These are phyloP conservation scores for Lathyrus tuberosus DNA, from an alignment of 306 rosid genomes.

Conservation along the genomic window DNA sequence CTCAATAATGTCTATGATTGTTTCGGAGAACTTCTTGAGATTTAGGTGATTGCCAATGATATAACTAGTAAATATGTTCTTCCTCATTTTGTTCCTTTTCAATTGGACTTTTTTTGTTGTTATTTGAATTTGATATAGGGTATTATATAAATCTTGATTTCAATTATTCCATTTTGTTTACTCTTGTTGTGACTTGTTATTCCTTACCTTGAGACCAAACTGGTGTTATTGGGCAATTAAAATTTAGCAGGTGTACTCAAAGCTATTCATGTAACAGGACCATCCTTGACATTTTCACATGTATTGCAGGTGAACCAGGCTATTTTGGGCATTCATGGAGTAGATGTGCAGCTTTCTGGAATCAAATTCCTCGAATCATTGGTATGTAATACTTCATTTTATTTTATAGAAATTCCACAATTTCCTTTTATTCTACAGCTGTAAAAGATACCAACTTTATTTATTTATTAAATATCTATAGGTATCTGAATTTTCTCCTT, in stretches of 20 bases:
- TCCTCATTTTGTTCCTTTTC: neutral
- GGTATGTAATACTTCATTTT: constrained; percentile 54
- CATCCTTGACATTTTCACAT: constrained; percentile 37
- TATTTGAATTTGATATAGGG: neutral
- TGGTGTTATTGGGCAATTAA: neutral
- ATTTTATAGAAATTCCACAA: constrained; percentile 16
- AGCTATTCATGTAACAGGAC: constrained; percentile 2
- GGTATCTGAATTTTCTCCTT: constrained; percentile 98
- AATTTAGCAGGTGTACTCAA: neutral
- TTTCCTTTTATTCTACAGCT: constrained; percentile 30
- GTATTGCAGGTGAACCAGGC: constrained; percentile 83
- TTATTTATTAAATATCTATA: constrained; percentile 37
- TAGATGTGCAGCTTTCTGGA: constrained; percentile 84
- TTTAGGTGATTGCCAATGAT: neutral
- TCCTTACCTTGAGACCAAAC: constrained; percentile 1
- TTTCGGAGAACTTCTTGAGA: neutral
- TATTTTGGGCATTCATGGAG: constrained; percentile 70
- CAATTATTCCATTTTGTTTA: neutral
- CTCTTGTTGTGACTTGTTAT: neutral
- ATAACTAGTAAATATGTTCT: neutral
- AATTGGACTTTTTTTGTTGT: neutral
- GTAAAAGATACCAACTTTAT: constrained; percentile 31
- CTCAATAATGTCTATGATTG: constrained; percentile 2
- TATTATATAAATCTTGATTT: neutral
- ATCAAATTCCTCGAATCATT: constrained; percentile 80